Evolutionary conservation across 176 grass and related monocot genomes (phyloP).

Genomic region (Luzula sylvatica): DNA sequence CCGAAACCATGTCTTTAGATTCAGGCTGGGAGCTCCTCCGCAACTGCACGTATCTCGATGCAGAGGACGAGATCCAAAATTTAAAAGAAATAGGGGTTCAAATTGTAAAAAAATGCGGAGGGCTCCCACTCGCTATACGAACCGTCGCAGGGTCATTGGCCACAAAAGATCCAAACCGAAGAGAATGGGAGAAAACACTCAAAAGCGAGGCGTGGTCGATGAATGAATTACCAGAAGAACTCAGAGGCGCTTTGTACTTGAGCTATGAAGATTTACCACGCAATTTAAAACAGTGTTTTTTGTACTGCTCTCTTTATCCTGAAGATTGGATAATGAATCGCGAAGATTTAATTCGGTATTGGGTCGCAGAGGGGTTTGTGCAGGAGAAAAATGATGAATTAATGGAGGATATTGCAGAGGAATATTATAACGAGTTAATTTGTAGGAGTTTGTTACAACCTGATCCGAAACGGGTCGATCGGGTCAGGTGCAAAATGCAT

Average conservation of each 20-base stretch:
- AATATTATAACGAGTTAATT: constrained; percentile 15
- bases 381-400: background rate
- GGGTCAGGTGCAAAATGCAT: background rate
- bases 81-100: constrained; percentile 8
- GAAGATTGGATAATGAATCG: background rate
- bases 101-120: constrained; percentile 23
- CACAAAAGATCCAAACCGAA: background rate
- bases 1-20: background rate
- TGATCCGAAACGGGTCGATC: background rate
- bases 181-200: constrained; percentile 10
- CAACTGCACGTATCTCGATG: background rate
- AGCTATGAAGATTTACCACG: constrained; percentile 24
- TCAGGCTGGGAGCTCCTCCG: constrained; percentile 18
- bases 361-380: constrained; percentile 25
- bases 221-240: constrained; percentile 2
- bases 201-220: constrained; percentile 7
- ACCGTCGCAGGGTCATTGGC: constrained; percentile 4
- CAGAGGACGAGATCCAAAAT: background rate
- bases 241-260: constrained; percentile 16
- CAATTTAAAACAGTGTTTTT: constrained; percentile 20
- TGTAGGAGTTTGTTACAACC: constrained; percentile 21
- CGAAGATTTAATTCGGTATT: background rate
- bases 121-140: constrained; percentile 29
- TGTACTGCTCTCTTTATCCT: constrained; percentile 17
- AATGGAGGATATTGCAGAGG: constrained; percentile 21